Evolutionary conservation across 768 basidiomycete genomes (phyloP).

Genomic region (Suillus hirtellus): DNA sequence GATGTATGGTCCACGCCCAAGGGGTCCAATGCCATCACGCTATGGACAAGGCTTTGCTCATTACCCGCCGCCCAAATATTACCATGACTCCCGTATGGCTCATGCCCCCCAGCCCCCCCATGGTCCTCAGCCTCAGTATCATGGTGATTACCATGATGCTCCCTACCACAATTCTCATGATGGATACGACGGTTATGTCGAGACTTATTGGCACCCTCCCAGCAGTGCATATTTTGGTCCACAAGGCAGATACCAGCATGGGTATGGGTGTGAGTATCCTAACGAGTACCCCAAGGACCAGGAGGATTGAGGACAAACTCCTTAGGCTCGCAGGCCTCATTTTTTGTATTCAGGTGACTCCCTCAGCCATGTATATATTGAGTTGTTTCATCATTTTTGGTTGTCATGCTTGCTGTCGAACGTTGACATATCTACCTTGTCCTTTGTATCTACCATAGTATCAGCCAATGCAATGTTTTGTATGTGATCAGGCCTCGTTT

Average conservation of each 20-base stretch:
- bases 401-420: too few relatives aligned
- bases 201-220: not conserved
- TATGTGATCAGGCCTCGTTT: too few relatives aligned
- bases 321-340: not conserved
- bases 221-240: not conserved
- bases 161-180: not conserved
- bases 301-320: not conserved
- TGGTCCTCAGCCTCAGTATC: not conserved
- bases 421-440: too few relatives aligned
- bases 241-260: not conserved
- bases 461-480: too few relatives aligned
- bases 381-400: slow-evolving; percentile 6
- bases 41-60: not conserved
- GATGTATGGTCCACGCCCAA: not conserved
- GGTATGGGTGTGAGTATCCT: not conserved
- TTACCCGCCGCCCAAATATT: not conserved
- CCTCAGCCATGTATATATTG: not conserved
- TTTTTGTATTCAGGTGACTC: not conserved
- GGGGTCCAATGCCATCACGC: not conserved
- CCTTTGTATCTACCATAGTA: too few relatives aligned
- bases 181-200: not conserved
- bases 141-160: not conserved
- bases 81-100: not conserved
- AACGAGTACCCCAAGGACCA: not conserved
- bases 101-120: not conserved